These are phyloP conservation scores for Rhynchosporium graminicola DNA, from an alignment of 2,329 filamentous ascomycete species.

Conservation along the genomic window DNA sequence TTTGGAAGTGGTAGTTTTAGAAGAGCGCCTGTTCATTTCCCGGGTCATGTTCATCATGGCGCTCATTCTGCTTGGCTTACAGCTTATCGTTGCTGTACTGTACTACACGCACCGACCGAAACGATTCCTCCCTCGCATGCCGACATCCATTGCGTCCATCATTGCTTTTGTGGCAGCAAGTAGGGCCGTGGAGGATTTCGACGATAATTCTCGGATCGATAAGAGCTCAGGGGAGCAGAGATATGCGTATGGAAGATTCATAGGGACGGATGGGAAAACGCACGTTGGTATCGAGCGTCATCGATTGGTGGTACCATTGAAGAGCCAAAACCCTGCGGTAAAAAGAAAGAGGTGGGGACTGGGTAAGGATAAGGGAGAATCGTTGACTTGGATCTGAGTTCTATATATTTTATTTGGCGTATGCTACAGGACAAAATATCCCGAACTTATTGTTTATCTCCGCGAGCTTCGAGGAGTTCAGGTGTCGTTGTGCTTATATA, in stretches of 20 bases:
- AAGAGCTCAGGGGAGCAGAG: conserved; percentile 24
- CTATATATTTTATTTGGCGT: too few species aligned
- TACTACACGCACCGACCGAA: conserved; percentile 48
- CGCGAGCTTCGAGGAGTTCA: too few species aligned
- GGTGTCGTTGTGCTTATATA: too few species aligned
- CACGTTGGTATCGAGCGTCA: conserved; percentile 55
- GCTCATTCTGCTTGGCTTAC: conserved; percentile 46
- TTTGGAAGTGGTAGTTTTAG: conserved; percentile 22
- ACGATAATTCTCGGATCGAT: neutral
- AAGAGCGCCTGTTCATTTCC: conserved; percentile 53
- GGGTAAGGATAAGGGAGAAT: conserved; percentile 18
- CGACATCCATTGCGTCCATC: conserved; percentile 51
- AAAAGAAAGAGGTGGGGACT: conserved; percentile 18
- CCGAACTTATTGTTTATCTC: too few species aligned
- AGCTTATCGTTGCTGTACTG: conserved; percentile 45
- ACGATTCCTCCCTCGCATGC: conserved; percentile 52
- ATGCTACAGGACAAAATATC: too few species aligned
- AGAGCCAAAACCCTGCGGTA: conserved; percentile 29
- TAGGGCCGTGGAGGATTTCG: conserved; percentile 44
- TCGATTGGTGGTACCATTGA: conserved; percentile 44
- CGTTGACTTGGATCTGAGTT: conserved; percentile 27
- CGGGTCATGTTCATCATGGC: conserved; percentile 48
- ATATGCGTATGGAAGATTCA: conserved; percentile 53
- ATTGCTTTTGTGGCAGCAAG: conserved; percentile 53
- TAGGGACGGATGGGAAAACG: conserved; percentile 48